Base-by-base conservation (phyloP, 176 grass and related monocot species). In the Oryza glumipatula region DNA sequence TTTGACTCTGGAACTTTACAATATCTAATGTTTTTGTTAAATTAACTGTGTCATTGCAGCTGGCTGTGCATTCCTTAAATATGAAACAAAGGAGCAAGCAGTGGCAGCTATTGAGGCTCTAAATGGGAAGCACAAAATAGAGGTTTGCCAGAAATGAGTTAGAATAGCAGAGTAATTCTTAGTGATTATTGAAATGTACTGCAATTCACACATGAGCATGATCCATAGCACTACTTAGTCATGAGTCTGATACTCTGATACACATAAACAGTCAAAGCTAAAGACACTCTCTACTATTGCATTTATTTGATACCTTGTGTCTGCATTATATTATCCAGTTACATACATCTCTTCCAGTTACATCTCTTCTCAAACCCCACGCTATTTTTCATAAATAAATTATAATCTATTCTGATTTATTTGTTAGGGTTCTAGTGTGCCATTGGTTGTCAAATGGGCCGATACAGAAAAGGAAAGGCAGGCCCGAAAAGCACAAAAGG, bases 401-500 rank as follows among this genome's bases (percentile, higher is more conserved):
- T 41, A 15, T 79, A 76, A 82, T 39, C 60, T 41, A 4, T 22
- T 89, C 4, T 39, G 5, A 21, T 84, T 46, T 70, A 58, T 80
- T 85, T 74, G 44, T 17, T 77, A 99, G 96, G 93, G 96, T 83
- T 99, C 96, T 84, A 99, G 85, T 88, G 94, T 99, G 72, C 94
- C 97, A 1, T 87, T 99, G 90, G 97, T 99, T 94, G 92, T 99
- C 78, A 99, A 99, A 88, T 99, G 97, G 97, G 97, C 97, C 3
- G 97, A 99, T 54, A 99, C 97, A n/a, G 94, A 99, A 79, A 99
- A 99, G 79, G 94, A 99, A 92, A 99, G 94, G 58, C 97, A 94
- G 80, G 92, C 90, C 15, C 84, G 97, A 67, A 99, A 93, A 83
- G 94, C 97, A 88, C 97, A 96, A 73, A 99, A 91, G 79, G 92